A percentile compares a stretch with the other conserved stretches of the same genome.
Evolutionary conservation across 1,284 basidiomycete genomes (phyloP).

Genomic region (Cryptococcus sp.): DNA sequence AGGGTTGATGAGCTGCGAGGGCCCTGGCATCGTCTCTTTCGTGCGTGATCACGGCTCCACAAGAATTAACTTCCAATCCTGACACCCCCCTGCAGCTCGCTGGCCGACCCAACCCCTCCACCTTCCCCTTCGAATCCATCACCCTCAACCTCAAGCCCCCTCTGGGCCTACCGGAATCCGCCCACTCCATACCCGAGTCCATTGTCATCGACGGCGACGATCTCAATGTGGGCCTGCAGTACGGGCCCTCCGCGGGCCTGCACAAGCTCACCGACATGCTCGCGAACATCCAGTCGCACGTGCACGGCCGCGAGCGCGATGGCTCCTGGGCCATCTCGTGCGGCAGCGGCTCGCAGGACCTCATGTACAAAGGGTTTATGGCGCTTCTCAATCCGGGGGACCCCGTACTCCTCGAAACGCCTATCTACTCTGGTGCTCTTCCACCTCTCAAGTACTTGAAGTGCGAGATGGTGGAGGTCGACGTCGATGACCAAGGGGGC

Average conservation of each 20-base stretch:
- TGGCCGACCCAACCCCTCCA: conserved; percentile 73
- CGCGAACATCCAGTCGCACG: conserved; percentile 61
- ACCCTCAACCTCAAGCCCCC: conserved; percentile 55
- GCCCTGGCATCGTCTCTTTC: conserved; percentile 78
- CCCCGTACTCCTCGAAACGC: conserved; percentile 75
- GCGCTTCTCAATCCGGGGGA: conserved; percentile 75
- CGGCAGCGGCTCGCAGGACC: conserved; percentile 81
- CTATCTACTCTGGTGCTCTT: conserved; percentile 66
- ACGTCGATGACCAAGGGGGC: conserved; percentile 74
- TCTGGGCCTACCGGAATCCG: conserved; percentile 53
- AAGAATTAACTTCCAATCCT: not conserved
- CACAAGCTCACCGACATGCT: conserved; percentile 64
- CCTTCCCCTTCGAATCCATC: conserved; percentile 82
- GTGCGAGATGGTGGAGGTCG: conserved; percentile 67
- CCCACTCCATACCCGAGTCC: conserved; percentile 52
- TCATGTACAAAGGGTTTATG: conserved; percentile 70
- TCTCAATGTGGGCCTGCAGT: conserved; percentile 68
- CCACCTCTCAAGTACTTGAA: conserved; percentile 37
- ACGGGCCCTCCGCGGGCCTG: conserved; percentile 71
- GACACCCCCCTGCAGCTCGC: conserved; percentile 29
- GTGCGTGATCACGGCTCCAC: conserved; percentile 47
- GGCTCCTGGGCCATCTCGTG: conserved; percentile 70
- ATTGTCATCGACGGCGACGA: conserved; percentile 57
- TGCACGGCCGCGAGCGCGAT: conserved; percentile 57
- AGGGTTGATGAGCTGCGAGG: conserved; percentile 71